Evolutionary conservation across 306 rosid species (phyloP), one percentile per base, ranked within the genome.

Genomic region (Dalbergia cochinchinensis): DNA sequence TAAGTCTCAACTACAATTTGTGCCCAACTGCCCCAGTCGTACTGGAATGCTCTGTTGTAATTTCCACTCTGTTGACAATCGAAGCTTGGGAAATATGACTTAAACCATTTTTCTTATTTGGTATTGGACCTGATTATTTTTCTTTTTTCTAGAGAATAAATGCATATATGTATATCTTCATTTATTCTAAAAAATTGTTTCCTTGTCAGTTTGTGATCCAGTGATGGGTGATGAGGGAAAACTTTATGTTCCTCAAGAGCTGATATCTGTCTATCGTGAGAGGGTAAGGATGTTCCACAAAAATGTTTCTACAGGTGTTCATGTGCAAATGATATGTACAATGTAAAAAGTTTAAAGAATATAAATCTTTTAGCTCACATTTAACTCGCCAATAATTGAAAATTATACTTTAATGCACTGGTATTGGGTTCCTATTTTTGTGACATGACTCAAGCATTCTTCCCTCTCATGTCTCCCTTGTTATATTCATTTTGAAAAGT

Each of bases 161-260:
- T 19, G 16, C 61, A 34, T 31, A 60, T 54, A 53, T 10, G 44
- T 71, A 8, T 61, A 16, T 82, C 59, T 82, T 45, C 44, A 57
- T 79, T 76, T 7, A 16, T 20, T 35, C 31, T 6, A 7, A 9
- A 26, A 2, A 26, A 26, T 74, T 84, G 41, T 79, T 47, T 68
- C 73, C 64, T 66, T 85, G 82, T 71, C 77, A 94, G 99, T 95
- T 22, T 95, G 99, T 85, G 99, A 95, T 93, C 99, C 97, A 54
- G 99, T 95, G 84, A 73, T 93, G 98, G 99, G 99, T 71, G 99
- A 93, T 78, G 97, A 91, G 88, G 99, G 98, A 76, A 95, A 90
- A 88, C 92, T 95, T 44, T 93, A 93, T 85, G 96, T 95, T 74
- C 97, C 99, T 62, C 71, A 59, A 80, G 97, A 95, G 65, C 83